Base-by-base conservation (phyloP, 352 stramenopile species). In the Sclerospora graminicola region DNA sequence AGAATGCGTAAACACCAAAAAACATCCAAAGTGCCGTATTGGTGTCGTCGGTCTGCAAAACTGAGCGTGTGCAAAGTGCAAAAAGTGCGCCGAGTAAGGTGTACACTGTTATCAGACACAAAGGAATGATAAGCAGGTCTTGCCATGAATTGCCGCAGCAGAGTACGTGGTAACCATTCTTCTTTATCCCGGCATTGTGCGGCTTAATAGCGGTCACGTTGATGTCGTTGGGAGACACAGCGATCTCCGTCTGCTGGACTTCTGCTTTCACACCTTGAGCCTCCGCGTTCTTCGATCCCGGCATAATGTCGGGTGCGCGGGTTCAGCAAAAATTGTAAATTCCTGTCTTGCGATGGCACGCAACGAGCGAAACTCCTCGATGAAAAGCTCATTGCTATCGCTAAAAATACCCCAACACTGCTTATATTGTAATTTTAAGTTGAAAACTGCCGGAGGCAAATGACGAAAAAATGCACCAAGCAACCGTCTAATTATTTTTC, bases 21-120 rank as follows among this genome's bases (percentile, higher is more conserved):
- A 89, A 86, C 32, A 67, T 63, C 77, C 77, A 89, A n/a, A 89
- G 62, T 48, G 74, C 69, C n/a, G 77, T 78, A 39, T 69, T 66
- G 24, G 74, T 83, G 51, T 89, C 69, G 35, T 85, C 69, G 33
- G 74, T 87, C 53, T 85, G 71, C n/a, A 87, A 52, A 41, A 87
- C 71, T 8, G 74, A 66, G 41, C 68, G 69, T 30, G 64, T 78
- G 60, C 71, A 85, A 14, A 85, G 70, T 39, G 66, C 77, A 34
- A 87, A 89, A 42, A 87, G 63, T 14, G 69, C 63, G 38, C 56
- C 70, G 23, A 79, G 80, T 33, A 89, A 58, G 35, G 48, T 41
- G 51, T 87, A 89, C 18, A 85, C 62, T 20, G 61, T 44, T 9
- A 81, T 32, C 13, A 87, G 59, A 49, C 54, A 75, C 45, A 82